Base-by-base conservation (phyloP, 192 early-diverging fungal species). In the Podila epigama region DNA sequence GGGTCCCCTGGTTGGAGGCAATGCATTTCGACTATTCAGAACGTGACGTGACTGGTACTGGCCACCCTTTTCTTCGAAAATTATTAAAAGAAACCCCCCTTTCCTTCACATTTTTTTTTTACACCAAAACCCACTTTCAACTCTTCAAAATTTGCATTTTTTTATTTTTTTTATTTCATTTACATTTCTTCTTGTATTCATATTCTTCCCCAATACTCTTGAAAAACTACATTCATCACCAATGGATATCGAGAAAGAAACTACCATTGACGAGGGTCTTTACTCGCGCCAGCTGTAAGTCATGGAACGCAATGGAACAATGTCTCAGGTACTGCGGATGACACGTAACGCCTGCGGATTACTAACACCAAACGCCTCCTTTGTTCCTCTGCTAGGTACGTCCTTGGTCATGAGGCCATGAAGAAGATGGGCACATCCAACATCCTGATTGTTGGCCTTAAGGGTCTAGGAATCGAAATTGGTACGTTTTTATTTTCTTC, bases 271-370 rank as follows among this genome's bases (percentile, higher is more conserved):
- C 84, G 97, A 99, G 83, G 86, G 96, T 39, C 90, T 98, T 32
- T 99, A 99, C 86, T 99, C 97, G 52, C 92, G 97, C 58, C 97
- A 99, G 81, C 89, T 99, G 97, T 99, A 94, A 85, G 92, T 85
- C 39, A 62, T 77, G 37, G 72, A 77, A 75, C 48, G 39, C 51
- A 12, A 50, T 50, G 37, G 50, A 53, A 52, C 58, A 53, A 12
- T 59, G n/a, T 48, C 44, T 48, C 20, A 16, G 41, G 27, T 37
- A 70, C 75, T 78, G 75, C 75, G 67, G 66, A 73, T 63, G 37
- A 34, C 55, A 1, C 41, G 16, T 29, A 33, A 20, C 32, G 20
- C n/a, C 40, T 4, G 33, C 9, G 22, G 28, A 28, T 2, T 39
- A 28, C 9, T 20, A 66, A 29, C 39, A 59, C 36, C 48, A 22